Base-by-base conservation (phyloP, 2,329 filamentous ascomycete genomes). In the Diplodia mutila region DNA sequence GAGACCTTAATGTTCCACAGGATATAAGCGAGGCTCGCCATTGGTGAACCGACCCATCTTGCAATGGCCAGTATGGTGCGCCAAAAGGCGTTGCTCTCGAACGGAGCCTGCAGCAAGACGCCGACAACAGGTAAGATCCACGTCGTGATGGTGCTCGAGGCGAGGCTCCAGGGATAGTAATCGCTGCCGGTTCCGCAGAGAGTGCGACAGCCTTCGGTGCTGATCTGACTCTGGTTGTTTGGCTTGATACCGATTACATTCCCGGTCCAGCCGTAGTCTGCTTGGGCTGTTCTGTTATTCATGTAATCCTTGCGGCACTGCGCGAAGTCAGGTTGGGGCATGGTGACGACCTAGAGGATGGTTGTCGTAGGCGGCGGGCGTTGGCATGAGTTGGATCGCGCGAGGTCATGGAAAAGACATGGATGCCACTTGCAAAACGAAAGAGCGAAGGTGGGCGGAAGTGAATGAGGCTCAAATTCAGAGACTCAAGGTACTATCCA, bases 1-100 rank as follows among this genome's bases (percentile, higher is more conserved):
- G 75, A 76, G 0, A 80, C 77, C 52, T 77, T 77, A 71, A 80
- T 80, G 57, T 80, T 79, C 79, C 78, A 80, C 1, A 80, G 71
- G 4, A 80, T 77, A 48, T 79, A 80, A 3, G 73, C 72, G 2
- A 80, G 69, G 16, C 73, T 76, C 4, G 75, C 75, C 67, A 80
- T 80, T 0, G 79, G 78, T 34, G 74, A 77, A 2, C 79, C 78
- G 1, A 78, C 70, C 78, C 78, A 81, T 53, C 78, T 70, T 2
- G 73, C 70, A 23, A 79, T 75, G 6, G 78, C 78, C 12, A 79
- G 69, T 1, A 79, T 8, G 1, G 80, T 81, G n/a, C 73, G 69
- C 68, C 69, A 73, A 51, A 76, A 73, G 2, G 73, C 73, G 68
- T 81, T 81, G 69, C 79, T 80, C 51, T 80, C 78, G 65, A 80